phyloP scores from a whole-genome alignment of 1,284 basidiomycete species.

The Cutaneotrichosporon mucoides region DNA sequence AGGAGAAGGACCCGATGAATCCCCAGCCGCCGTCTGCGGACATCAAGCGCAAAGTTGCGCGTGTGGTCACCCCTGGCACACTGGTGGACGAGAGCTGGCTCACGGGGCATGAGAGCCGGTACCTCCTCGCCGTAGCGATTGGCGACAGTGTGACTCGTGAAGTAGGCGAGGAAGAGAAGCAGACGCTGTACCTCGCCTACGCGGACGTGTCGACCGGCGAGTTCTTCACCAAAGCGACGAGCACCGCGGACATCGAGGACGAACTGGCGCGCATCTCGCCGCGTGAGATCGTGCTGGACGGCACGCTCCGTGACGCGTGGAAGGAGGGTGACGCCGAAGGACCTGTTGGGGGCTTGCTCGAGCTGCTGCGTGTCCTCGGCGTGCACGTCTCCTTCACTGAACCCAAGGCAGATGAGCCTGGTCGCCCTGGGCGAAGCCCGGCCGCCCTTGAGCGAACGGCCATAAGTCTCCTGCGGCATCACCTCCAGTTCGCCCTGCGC shows the following conservation, averaged over 20 bases:
- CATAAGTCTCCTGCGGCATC: slow-evolving; percentile 63
- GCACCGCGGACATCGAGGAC: slow-evolving; percentile 62
- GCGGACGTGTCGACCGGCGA: slow-evolving; percentile 94
- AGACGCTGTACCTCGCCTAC: slow-evolving; percentile 61
- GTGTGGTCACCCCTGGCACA: slow-evolving; percentile 87
- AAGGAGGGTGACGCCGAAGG: background rate
- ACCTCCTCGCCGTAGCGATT: slow-evolving; percentile 65
- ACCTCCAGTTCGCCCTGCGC: slow-evolving; percentile 66
- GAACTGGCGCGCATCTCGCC: slow-evolving; percentile 79
- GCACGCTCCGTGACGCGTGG: slow-evolving; percentile 48
- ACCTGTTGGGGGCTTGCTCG: slow-evolving; percentile 1
- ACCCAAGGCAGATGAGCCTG: slow-evolving; percentile 2
- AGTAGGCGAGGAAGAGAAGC: background rate
- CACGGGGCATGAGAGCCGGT: slow-evolving; percentile 79
- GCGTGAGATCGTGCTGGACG: slow-evolving; percentile 71
- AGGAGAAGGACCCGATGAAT: slow-evolving; percentile 56
- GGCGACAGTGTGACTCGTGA: background rate
- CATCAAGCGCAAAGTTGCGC: slow-evolving; percentile 63
- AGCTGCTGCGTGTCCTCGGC: slow-evolving; percentile 31
- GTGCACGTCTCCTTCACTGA: slow-evolving; percentile 43
- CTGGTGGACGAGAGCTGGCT: slow-evolving; percentile 85
- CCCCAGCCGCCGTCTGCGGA: slow-evolving; percentile 3
- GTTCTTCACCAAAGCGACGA: slow-evolving; percentile 69
- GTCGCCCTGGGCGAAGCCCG: too few species aligned
- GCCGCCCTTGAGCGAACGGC: slow-evolving; percentile 48